A percentile compares a stretch with the other conserved stretches of the same genome.
phyloP scores from a whole-genome alignment of 78 protist species.

The Dictyostelium brefeldianum region DNA sequence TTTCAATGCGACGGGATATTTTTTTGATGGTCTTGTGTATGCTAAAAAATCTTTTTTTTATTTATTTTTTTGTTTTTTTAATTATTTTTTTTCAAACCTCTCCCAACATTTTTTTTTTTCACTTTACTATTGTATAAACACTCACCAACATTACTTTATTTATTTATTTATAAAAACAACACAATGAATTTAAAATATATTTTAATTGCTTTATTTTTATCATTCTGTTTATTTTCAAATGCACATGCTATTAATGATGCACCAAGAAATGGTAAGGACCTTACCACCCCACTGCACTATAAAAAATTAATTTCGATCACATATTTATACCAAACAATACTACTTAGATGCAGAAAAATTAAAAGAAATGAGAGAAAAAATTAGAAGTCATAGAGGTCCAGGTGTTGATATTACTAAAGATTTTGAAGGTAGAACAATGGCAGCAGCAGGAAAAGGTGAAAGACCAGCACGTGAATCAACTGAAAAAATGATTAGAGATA shows the following conservation, averaged over 20 bases:
- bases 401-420: neutral
- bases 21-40: too few species aligned
- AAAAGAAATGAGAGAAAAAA: slow-evolving; percentile 4
- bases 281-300: too few species aligned
- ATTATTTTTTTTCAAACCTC: too few species aligned
- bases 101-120: too few species aligned
- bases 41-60: too few species aligned
- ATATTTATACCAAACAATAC: too few species aligned
- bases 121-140: too few species aligned
- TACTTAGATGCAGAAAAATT: neutral
- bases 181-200: slow-evolving; percentile 4
- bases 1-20: too few species aligned
- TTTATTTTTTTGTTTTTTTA: too few species aligned
- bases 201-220: neutral
- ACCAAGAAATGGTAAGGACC: neutral
- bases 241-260: neutral
- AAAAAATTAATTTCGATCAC: too few species aligned
- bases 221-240: neutral
- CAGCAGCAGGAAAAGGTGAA: neutral
- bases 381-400: neutral
- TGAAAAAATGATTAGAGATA: slow-evolving; percentile 9
- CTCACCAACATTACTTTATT: too few species aligned
- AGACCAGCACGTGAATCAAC: neutral
- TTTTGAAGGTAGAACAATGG: too few species aligned
- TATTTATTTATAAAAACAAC: neutral